Evolutionary conservation across 139 green algal species (phyloP), one percentile per base, ranked within the genome.

Genomic region (Chlorella vulgaris): DNA sequence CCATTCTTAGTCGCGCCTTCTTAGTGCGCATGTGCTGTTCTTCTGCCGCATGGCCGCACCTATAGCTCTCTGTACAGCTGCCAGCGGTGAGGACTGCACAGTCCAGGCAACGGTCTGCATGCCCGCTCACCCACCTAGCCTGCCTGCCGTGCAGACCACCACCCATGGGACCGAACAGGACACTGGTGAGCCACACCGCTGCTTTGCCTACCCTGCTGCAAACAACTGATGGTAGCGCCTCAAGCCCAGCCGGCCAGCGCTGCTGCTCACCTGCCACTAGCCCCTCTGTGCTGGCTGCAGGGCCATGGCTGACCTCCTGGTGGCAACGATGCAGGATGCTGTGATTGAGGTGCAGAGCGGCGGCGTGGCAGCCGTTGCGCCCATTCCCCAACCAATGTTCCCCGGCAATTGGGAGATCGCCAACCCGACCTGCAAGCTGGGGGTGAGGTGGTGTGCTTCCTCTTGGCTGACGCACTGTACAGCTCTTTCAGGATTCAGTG

Each of bases 241-340:
- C n/a, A n/a, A n/a, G n/a, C 8, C 60, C 3, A 8, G 60, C 7
- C 21, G 28, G 28, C 21, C 60, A 67, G 8, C 2, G 28, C 15
- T 28, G 35, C 28, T 29, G 15, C 8, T n/a, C 4, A 36, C 8
- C 60, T 2, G 28, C 33, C 61, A 29, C 61, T 7, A 29, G 61
- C 29, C 61, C 61, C 13, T 6, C 22, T 29, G 21, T n/a, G 61
- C 29, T 29, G 22, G 7, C 38, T 55, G 47, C 47, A 55, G 67
- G 38, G 67, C 67, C 67, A 74, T 74, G 67, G 39, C 38, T 0
- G 67, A 74, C 38, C 67, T 74, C 5, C 67, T 74, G 38, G 67
- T 74, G 22, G 67, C 67, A 15, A 22, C 40, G 7, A 53, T 50
- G 39, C 67, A 74, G 38, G 21, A 4, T 36, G 26, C 36, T 0